phyloP scores from a whole-genome alignment of 1,139 yeast species.

The Blastobotrys elegans region DNA sequence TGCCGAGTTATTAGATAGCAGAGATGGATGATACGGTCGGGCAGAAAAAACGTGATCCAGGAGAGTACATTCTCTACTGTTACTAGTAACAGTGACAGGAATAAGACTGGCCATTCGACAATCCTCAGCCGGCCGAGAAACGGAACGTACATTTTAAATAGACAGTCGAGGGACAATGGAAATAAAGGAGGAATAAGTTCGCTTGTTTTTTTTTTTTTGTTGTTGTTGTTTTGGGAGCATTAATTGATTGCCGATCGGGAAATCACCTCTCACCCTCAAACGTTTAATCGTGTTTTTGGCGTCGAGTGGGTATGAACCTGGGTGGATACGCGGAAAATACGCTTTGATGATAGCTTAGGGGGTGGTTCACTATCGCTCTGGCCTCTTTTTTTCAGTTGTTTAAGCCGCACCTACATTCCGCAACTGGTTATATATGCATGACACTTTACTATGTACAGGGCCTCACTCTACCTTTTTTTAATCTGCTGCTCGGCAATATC shows the following conservation, averaged over 20 bases:
- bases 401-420: no score
- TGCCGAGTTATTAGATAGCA: slow-evolving; percentile 23
- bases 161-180: background rate
- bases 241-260: no score
- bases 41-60: slow-evolving; percentile 32
- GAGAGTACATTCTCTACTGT: slow-evolving; percentile 30
- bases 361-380: no score
- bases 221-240: no score
- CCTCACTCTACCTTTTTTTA: background rate
- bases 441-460: background rate
- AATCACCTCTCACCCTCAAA: no score
- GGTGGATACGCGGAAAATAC: no score
- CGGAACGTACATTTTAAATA: slow-evolving; percentile 25
- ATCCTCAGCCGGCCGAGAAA: slow-evolving; percentile 28
- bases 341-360: no score
- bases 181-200: background rate
- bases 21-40: slow-evolving; percentile 27
- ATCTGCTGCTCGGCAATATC: slow-evolving; percentile 38
- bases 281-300: no score
- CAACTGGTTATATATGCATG: no score
- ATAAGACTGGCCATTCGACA: slow-evolving; percentile 31
- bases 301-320: no score
- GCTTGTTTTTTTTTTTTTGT: no score
- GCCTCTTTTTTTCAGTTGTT: no score
- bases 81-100: slow-evolving; percentile 32